Evolutionary conservation across 768 basidiomycete species (phyloP), one percentile per base, ranked within the genome.

Genomic region (Termitomyces sp.): DNA sequence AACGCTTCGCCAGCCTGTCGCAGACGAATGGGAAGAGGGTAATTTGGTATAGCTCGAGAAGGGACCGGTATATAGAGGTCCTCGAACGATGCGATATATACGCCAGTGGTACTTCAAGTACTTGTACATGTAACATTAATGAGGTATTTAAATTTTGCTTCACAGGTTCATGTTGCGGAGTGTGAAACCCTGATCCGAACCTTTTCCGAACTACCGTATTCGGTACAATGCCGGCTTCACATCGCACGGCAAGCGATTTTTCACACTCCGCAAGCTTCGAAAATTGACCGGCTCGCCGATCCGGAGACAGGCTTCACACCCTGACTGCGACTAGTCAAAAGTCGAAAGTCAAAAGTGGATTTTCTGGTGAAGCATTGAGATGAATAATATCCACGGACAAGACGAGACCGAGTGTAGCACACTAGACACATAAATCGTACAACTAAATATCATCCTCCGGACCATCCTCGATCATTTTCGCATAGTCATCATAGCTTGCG

Each of bases 401-500:
- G 46, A 48, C 24, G 46, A n/a, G 12, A 7, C 16, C 24, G 48
- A 49, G n/a, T n/a, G 50, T 22, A 20, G 20, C 49, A 50, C 32
- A 11, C n/a, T 39, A n/a, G 54, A 18, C 24, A 13, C 15, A 20
- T 20, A 16, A 22, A 46, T 57, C 33, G 12, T 38, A 49, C n/a
- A 56, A 40, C 55, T 69, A 69, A 16, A 89, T 78, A 72, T 87
- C 77, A 66, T 90, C 88, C 73, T 90, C 89, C 13, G 85, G 82
- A 11, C 78, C 86, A 59, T 90, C 88, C 70, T 94, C 92, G 60
- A 94, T 94, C 84, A 94, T 80, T 75, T 79, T 86, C 49, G 87
- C 89, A 66, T 92, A 94, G 60, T 93, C 92, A 61, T 94, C 92
- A 67, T 93, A 93, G 68, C 85, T 91, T 12, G 92, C 92, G 69